Evolutionary conservation across 768 basidiomycete species (phyloP), one percentile per base, ranked within the genome.

Genomic region (Russula griseocarnosa): DNA sequence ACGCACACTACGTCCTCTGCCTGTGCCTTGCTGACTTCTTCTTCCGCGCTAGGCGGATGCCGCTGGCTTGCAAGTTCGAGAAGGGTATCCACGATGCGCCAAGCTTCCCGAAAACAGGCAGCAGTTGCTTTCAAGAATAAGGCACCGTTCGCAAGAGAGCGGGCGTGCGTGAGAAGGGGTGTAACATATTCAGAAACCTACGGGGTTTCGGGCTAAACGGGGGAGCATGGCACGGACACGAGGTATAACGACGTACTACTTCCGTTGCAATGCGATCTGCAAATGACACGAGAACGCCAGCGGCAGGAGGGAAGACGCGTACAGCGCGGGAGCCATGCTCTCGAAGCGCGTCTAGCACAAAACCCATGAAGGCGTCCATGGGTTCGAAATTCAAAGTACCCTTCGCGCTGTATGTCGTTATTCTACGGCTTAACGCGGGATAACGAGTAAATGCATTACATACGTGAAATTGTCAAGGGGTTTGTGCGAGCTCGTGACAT

Each of bases 291-390:
- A 97, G 76, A 3, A 96, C 94, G 22, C 85, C 82, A 0, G 93
- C 84, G 9, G 82, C 77, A 0, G 83, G 83, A 1, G 96, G 96
- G 71, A 99, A 98, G 22, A 98, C 88, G 26, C 88, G 81, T 9
- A 88, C 86, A 13, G 94, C 94, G 38, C 88, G 79, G 0, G 86
- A 79, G 0, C 94, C 95, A 66, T 98, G 87, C 46, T 87, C 84
- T 3, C 76, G 72, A 22, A 98, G 79, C 5, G 88, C 79, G 9
- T 76, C 72, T 7, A 95, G 71, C 13, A 94, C 78, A 49, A 81
- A 79, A 1, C 77, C 77, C 78, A 98, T 94, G 75, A 95, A 98
- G 24, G 78, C 82, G 72, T 96, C 93, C 97, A 99, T 98, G 1
- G 96, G 83, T 28, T 87, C 87, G 72, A 99, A 98, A 72, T 92